Conservation (phyloP, 306 rosid species). For the Vicia villosa region DNA sequence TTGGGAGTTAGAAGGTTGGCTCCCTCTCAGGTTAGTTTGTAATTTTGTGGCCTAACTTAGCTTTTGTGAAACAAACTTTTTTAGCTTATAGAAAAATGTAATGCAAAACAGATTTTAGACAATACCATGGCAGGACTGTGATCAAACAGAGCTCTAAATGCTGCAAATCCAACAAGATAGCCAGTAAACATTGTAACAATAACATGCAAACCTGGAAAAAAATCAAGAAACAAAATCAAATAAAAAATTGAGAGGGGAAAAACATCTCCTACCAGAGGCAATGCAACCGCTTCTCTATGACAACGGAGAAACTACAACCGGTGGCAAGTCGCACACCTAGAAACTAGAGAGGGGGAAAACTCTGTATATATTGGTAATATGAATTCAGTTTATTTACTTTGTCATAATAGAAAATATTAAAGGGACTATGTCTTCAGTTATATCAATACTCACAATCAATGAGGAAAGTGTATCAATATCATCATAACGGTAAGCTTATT, state of each 20-base stretch:
- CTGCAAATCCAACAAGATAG: slow-evolving; percentile 73
- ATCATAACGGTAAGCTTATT: not conserved
- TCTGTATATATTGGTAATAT: slow-evolving; percentile 8
- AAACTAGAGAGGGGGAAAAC: not conserved
- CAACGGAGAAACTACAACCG: slow-evolving; percentile 5
- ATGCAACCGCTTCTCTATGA: not conserved
- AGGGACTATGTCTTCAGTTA: not conserved
- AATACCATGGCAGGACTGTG: slow-evolving; percentile 75
- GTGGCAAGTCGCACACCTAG: not conserved
- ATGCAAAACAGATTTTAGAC: slow-evolving; percentile 9
- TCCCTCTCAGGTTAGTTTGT: not conserved
- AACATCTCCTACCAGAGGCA: not conserved
- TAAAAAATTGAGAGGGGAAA: not conserved
- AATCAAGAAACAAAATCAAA: slow-evolving; percentile 16
- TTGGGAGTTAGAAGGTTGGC: not conserved
- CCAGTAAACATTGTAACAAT: slow-evolving; percentile 82
- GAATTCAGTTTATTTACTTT: slow-evolving; percentile 11
- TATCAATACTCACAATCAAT: slow-evolving; percentile 16
- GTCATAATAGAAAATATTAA: not conserved
- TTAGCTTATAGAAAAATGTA: not conserved
- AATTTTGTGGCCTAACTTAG: not conserved
- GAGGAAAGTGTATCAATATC: slow-evolving; percentile 14
- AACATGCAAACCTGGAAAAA: slow-evolving; percentile 79
- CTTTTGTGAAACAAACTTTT: not conserved
- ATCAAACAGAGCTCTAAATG: slow-evolving; percentile 83